A percentile compares a stretch with the other conserved stretches of the same genome.
Conservation (phyloP, 257 asterid genomes). For the Scutellaria baicalensis region DNA sequence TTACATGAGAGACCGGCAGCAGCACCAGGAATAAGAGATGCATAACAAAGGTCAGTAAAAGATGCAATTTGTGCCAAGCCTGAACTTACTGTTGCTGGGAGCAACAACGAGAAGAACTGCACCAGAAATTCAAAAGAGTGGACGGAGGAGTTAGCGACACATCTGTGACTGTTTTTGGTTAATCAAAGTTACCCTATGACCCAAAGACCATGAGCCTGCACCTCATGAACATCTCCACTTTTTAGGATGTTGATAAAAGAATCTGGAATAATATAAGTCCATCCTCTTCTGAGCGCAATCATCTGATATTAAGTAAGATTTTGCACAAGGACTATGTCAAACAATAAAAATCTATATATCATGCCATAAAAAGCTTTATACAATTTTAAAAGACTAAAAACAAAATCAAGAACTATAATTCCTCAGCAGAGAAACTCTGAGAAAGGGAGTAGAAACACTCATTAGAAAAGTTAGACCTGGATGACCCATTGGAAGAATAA, state of each 20-base stretch:
- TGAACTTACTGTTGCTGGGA: slow-evolving; percentile 39
- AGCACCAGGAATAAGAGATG: slow-evolving; percentile 40
- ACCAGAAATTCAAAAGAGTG: background rate
- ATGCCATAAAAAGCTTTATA: background rate
- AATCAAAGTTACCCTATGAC: background rate
- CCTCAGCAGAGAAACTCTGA: background rate
- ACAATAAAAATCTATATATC: background rate
- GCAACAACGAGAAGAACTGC: slow-evolving; percentile 35
- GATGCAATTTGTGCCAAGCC: slow-evolving; percentile 43
- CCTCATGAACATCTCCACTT: slow-evolving; percentile 28
- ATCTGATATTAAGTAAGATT: slow-evolving; percentile 18
- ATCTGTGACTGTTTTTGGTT: slow-evolving; percentile 1
- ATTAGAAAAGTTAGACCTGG: slow-evolving; percentile 20
- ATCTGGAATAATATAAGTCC: slow-evolving; percentile 21
- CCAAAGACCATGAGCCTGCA: slow-evolving; percentile 10
- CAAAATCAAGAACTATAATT: background rate
- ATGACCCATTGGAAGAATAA: slow-evolving; percentile 33
- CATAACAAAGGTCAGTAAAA: slow-evolving; percentile 41
- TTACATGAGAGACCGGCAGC: slow-evolving; percentile 46
- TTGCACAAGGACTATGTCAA: background rate
- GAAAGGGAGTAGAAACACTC: background rate
- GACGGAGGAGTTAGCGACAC: background rate
- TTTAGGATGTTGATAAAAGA: slow-evolving; percentile 17
- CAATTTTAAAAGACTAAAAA: background rate
- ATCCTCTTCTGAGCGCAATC: slow-evolving; percentile 18